phyloP scores from a whole-genome alignment of 352 stramenopile species.

The Thalassiosira ordinaria region DNA sequence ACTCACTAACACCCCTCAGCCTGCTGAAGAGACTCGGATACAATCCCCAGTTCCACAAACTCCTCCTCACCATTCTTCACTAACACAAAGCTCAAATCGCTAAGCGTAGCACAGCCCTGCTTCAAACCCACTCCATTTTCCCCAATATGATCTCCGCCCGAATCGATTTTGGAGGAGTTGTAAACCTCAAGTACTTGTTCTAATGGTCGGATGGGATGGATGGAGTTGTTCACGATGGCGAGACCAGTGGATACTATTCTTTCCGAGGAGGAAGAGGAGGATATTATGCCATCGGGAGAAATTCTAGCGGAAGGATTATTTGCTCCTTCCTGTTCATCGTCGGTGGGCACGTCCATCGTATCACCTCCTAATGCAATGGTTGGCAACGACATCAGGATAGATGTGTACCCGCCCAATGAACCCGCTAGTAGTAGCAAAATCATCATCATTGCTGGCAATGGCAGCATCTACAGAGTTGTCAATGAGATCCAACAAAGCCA shows the following conservation, averaged over 20 bases:
- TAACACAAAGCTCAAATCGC: constrained; percentile 58
- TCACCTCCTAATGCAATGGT: too few relatives aligned
- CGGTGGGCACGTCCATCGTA: too few relatives aligned
- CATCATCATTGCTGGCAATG: constrained; percentile 11
- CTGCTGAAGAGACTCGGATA: constrained; percentile 60
- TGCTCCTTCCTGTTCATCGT: constrained; percentile 9
- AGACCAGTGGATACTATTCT: constrained; percentile 57
- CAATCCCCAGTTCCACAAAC: constrained; percentile 54
- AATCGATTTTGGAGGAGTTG: constrained; percentile 56
- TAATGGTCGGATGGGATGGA: constrained; percentile 48
- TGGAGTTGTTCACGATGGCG: constrained; percentile 62
- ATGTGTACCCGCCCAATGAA: constrained; percentile 48
- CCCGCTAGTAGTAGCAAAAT: background rate
- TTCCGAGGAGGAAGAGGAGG: too few relatives aligned
- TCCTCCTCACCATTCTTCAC: constrained; percentile 25
- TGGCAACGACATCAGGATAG: constrained; percentile 31
- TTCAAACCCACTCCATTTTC: constrained; percentile 66
- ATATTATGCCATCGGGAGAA: too few relatives aligned
- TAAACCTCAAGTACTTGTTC: constrained; percentile 64
- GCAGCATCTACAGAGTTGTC: constrained; percentile 75
- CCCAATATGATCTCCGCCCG: constrained; percentile 38
- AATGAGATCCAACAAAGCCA: constrained; percentile 72
- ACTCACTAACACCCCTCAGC: constrained; percentile 52
- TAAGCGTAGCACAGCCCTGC: constrained; percentile 52
- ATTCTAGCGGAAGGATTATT: background rate